Conservation (phyloP, 176 grass and related monocot genomes). For the Carex littledalei region DNA sequence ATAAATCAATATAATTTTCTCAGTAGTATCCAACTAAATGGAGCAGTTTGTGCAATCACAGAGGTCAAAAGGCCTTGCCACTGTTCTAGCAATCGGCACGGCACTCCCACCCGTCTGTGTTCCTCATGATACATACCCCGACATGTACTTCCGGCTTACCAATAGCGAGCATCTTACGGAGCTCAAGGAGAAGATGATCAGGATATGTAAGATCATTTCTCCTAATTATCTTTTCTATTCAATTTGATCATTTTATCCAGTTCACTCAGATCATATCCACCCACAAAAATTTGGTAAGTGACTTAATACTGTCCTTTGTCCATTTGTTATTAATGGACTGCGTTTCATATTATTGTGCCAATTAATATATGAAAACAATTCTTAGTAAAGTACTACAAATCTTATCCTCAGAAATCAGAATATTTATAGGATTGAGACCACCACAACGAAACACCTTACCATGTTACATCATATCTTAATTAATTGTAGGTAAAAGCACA, state of each 20-base stretch:
- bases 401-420: too few species aligned
- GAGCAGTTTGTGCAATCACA: neutral
- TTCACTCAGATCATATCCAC: neutral
- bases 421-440: too few species aligned
- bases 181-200: neutral
- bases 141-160: neutral
- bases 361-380: too few species aligned
- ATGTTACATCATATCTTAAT: too few species aligned
- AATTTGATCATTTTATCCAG: neutral
- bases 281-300: too few species aligned
- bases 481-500: conserved; percentile 30
- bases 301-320: too few species aligned
- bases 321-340: too few species aligned
- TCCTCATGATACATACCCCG: neutral
- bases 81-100: conserved; percentile 4
- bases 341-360: too few species aligned
- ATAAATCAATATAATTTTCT: neutral
- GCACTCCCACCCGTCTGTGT: neutral
- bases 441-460: too few species aligned
- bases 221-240: neutral
- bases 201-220: neutral
- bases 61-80: neutral
- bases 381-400: too few species aligned
- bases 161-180: conserved; percentile 6
- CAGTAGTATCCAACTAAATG: neutral